Base-by-base conservation (phyloP, 192 early-diverging fungal genomes). In the Funneliformis mosseae region DNA sequence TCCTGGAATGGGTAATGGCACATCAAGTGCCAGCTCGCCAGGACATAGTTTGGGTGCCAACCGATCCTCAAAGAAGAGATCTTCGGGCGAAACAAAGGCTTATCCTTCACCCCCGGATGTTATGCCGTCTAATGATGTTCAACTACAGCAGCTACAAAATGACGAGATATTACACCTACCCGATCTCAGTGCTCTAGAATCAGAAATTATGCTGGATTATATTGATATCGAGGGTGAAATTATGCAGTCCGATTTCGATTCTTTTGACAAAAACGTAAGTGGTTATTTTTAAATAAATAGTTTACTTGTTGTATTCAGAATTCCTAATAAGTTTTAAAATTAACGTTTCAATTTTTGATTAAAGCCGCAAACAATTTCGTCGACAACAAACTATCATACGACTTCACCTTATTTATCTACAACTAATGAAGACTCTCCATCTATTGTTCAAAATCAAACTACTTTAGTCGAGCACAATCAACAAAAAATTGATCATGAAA, bases 41-140 rank as follows among this genome's bases (percentile, higher is more conserved):
- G 61, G 59, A 8, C 75, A 63, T n/a, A 16, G 18, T n/a, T 10
- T 77, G 5, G 41, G 33, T 1, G 7, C 74, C 16, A 7, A 12
- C 10, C 50, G 46, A 21, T 23, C 28, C 9, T 46, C 75, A n/a
- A 63, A 63, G 25, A 77, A 60, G 38, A 25, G 41, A 1, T 27
- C 75, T 9, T 41, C 28, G 60, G 59, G 28, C 5, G 73, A 77
- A 38, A 60, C 55, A 63, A 60, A 60, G 23, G 75, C 75, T 8
- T 77, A 77, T 8, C 75, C 75, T 12, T 77, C 75, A 2, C 75
- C 75, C 4, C 75, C 75, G 0, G 75, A 77, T 23, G 75, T 25
- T 41, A 25, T 63, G 5, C 50, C n/a, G 18, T 18, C 74, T 8
- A 39, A 38, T 60, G 74, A 75, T 39, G 10, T 28, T 8, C 25